A percentile compares a stretch with the other conserved stretches of the same genome.
Conservation (phyloP, 2,329 filamentous ascomycete species). For the Ophiostoma sp. region DNA sequence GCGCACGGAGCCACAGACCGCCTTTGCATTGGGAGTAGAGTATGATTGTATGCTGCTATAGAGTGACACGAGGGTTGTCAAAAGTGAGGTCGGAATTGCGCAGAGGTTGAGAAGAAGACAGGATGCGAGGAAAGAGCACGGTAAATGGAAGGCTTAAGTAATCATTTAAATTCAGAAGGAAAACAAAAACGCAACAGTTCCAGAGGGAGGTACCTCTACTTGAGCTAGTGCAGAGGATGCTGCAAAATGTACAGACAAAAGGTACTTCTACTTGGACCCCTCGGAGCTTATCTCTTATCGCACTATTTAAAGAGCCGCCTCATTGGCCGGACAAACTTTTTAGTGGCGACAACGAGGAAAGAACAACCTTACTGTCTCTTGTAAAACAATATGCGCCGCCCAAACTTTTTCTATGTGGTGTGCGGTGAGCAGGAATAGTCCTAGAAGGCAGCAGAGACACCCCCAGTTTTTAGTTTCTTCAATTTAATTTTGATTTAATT, state of each 20-base stretch:
- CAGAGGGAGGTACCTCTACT: background rate
- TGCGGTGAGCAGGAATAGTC: background rate
- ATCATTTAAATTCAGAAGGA: background rate
- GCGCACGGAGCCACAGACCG: background rate
- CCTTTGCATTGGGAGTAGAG: background rate
- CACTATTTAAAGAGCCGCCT: too few relatives aligned
- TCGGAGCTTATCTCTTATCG: conserved; percentile 5
- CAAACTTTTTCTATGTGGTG: conserved; percentile 18
- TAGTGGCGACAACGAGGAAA: background rate
- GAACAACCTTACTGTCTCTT: conserved; percentile 13
- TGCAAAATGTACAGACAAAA: background rate
- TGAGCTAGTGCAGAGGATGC: background rate
- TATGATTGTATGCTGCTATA: background rate
- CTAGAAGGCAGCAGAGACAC: background rate
- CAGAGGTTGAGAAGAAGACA: background rate
- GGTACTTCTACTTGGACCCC: background rate
- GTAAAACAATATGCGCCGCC: background rate
- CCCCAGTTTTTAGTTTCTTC: conserved; percentile 22
- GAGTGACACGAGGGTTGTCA: background rate
- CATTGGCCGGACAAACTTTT: conserved; percentile 4
- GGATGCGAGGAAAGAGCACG: background rate
- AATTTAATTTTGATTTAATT: conserved; percentile 18
- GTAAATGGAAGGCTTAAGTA: background rate
- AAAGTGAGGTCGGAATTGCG: background rate
- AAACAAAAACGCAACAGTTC: background rate